These are phyloP conservation scores for Chytriomyces confervae DNA, from an alignment of 192 early-diverging fungal genomes.

Conservation along the genomic window DNA sequence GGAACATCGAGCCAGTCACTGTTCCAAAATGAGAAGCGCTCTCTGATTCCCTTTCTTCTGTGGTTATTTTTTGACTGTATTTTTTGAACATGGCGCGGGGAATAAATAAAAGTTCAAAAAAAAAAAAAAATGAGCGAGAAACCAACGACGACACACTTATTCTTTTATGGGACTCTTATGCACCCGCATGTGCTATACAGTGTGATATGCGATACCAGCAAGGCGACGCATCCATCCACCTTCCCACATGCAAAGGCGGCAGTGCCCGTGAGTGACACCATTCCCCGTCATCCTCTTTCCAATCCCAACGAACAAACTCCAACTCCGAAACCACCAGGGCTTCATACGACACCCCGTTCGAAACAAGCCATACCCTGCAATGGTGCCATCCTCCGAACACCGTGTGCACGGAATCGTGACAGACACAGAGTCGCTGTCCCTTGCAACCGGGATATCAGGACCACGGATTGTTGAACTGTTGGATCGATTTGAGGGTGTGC, in stretches of 20 bases:
- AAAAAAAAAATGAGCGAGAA: not conserved
- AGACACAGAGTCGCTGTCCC: too few relatives aligned
- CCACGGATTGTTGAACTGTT: slow-evolving; percentile 10
- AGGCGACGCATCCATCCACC: not conserved
- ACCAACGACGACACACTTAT: not conserved
- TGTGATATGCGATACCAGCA: not conserved
- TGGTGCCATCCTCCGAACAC: not conserved
- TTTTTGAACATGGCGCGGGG: not conserved
- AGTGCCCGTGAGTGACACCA: too few relatives aligned
- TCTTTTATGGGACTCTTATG: slow-evolving; percentile 32
- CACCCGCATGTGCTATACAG: slow-evolving; percentile 24
- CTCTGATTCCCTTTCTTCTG: not conserved
- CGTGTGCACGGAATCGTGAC: slow-evolving; percentile 17
- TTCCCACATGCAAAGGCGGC: not conserved
- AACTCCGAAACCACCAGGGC: not conserved
- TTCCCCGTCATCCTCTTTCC: not conserved
- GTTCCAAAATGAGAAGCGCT: not conserved
- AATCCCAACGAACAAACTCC: not conserved
- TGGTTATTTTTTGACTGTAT: not conserved
- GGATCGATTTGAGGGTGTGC: slow-evolving; percentile 30
- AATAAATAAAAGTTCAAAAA: not conserved
- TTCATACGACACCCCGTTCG: slow-evolving; percentile 1
- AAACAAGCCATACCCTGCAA: slow-evolving; percentile 14
- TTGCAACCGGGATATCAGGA: too few relatives aligned
- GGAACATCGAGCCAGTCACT: slow-evolving; percentile 59